These are phyloP conservation scores for Dunaliella sp. DNA, from an alignment of 139 green algal genomes.

Conservation along the genomic window DNA sequence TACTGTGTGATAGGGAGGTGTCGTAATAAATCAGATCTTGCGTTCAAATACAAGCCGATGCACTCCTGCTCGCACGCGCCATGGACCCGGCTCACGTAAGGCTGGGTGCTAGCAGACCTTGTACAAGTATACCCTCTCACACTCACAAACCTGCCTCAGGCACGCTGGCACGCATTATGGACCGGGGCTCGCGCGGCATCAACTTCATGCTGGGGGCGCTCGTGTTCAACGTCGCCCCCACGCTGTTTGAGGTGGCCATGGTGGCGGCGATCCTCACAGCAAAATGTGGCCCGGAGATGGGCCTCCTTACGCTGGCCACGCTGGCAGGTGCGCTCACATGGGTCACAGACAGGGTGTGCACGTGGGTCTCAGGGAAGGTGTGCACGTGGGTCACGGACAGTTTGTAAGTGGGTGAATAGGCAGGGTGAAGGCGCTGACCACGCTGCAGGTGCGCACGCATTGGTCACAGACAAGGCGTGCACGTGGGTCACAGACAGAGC, in stretches of 20 bases:
- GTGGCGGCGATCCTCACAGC: conserved; percentile 82
- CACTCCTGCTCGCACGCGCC: too few relatives aligned
- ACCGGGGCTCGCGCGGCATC: conserved; percentile 91
- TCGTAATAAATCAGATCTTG: background rate
- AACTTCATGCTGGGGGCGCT: conserved; percentile 81
- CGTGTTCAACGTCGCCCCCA: conserved; percentile 97
- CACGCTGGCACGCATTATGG: conserved; percentile 80
- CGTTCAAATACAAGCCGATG: background rate
- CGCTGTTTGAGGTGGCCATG: conserved; percentile 83
- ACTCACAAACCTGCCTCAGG: conserved; percentile 18
- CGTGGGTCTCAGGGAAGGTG: too few relatives aligned
- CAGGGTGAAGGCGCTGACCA: too few relatives aligned
- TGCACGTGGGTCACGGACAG: too few relatives aligned
- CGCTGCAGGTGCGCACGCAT: conserved; percentile 48
- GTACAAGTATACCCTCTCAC: background rate
- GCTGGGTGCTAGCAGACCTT: background rate
- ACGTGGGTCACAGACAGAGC: too few relatives aligned
- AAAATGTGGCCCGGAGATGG: conserved; percentile 88
- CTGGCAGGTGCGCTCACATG: conserved; percentile 43
- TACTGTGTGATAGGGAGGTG: too few relatives aligned
- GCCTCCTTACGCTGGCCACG: conserved; percentile 79
- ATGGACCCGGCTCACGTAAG: too few relatives aligned
- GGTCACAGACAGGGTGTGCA: background rate
- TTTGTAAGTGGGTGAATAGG: too few relatives aligned
- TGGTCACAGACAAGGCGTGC: background rate